Percentiles rank a stretch among this genome's conserved stretches.
Conservation (phyloP, 257 asterid genomes). For the Nicotiana noctiflora region DNA sequence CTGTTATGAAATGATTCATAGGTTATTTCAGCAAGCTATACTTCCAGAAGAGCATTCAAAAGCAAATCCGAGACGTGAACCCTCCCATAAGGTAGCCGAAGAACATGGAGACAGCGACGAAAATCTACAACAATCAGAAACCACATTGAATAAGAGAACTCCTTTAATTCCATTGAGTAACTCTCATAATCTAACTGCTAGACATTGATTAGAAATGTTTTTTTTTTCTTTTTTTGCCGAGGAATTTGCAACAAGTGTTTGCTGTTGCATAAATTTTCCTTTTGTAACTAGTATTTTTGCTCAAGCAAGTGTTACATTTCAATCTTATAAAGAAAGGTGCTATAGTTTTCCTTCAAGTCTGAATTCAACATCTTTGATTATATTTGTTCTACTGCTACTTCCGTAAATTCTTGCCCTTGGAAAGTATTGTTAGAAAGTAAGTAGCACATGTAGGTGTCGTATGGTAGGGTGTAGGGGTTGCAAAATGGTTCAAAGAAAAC, state of each 20-base stretch:
- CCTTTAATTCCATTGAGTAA: constrained; percentile 34
- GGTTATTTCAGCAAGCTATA: constrained; percentile 40
- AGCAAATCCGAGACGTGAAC: constrained; percentile 26
- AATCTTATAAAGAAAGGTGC: neutral
- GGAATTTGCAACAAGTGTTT: constrained; percentile 4
- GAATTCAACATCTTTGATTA: neutral
- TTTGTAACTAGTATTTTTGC: neutral
- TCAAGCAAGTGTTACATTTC: neutral
- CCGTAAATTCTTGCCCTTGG: too few species aligned
- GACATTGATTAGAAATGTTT: constrained; percentile 23
- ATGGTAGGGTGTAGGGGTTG: too few species aligned
- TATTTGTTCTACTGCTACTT: neutral
- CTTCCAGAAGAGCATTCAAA: constrained; percentile 42
- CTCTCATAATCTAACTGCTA: constrained; percentile 37
- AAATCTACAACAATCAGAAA: constrained; percentile 29
- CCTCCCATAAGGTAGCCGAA: constrained; percentile 23
- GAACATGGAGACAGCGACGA: constrained; percentile 20
- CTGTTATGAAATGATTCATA: constrained; percentile 86
- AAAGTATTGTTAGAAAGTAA: too few species aligned
- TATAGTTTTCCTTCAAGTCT: neutral
- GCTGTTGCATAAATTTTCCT: neutral
- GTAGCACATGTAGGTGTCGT: too few species aligned
- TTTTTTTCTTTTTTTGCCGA: neutral
- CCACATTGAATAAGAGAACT: constrained; percentile 40
- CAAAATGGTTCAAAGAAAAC: too few species aligned